Conservation (phyloP, 495 filamentous ascomycete genomes). For the Xylaria curta region DNA sequence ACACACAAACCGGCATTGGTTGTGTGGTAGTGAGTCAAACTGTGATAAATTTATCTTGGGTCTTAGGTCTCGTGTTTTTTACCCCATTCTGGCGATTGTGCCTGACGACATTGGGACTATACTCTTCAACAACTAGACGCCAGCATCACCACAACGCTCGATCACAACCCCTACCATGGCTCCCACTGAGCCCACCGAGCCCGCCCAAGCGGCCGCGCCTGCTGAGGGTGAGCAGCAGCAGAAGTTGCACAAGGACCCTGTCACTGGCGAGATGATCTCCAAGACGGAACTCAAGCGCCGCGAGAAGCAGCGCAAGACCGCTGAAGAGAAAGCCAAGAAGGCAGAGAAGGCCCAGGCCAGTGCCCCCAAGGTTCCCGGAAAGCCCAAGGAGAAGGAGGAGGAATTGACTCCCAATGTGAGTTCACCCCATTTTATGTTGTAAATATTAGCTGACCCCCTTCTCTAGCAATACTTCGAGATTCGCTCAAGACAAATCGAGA, state of each 20-base stretch:
- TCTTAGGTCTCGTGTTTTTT: slow-evolving; percentile 1
- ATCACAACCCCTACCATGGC: slow-evolving; percentile 12
- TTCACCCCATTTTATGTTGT: neutral
- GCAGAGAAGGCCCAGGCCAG: slow-evolving; percentile 52
- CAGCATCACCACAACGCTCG: neutral
- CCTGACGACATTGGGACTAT: neutral
- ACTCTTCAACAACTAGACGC: neutral
- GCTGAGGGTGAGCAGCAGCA: slow-evolving; percentile 60
- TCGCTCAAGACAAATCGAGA: slow-evolving; percentile 81
- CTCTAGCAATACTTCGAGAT: slow-evolving; percentile 96
- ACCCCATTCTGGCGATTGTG: neutral
- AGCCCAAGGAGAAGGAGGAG: slow-evolving; percentile 68
- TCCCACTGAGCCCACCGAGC: slow-evolving; percentile 2
- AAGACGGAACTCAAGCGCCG: slow-evolving; percentile 95
- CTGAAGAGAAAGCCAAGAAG: slow-evolving; percentile 74
- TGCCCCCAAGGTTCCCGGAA: slow-evolving; percentile 67
- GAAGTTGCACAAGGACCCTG: slow-evolving; percentile 82
- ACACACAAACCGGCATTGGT: neutral
- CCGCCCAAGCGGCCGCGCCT: slow-evolving; percentile 14
- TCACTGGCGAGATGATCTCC: slow-evolving; percentile 82
- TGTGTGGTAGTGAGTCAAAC: slow-evolving; percentile 11
- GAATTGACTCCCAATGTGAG: slow-evolving; percentile 84
- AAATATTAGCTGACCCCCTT: neutral
- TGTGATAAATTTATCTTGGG: slow-evolving; percentile 6
- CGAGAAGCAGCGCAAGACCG: slow-evolving; percentile 87